These are phyloP conservation scores for Naganishia kalamii DNA, from an alignment of 768 basidiomycete species.

Conservation along the genomic window DNA sequence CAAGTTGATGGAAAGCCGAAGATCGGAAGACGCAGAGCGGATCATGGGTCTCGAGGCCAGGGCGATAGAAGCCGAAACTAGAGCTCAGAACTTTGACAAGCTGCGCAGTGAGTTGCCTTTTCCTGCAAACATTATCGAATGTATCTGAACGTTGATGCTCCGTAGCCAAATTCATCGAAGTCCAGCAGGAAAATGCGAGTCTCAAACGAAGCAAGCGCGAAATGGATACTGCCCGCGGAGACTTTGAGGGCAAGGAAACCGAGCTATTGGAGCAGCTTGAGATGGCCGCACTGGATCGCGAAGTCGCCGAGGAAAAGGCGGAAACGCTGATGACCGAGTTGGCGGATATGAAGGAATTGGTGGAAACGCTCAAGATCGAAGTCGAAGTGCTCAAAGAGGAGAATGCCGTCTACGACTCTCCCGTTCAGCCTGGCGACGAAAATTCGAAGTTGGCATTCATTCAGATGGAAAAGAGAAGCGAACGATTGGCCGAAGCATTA, in stretches of 20 bases:
- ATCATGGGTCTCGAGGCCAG: constrained; percentile 77
- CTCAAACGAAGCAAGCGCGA: constrained; percentile 73
- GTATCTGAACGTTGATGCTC: neutral
- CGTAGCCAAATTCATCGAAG: constrained; percentile 66
- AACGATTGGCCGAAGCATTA: constrained; percentile 87
- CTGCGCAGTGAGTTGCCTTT: constrained; percentile 53
- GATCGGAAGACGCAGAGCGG: constrained; percentile 75
- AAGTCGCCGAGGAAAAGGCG: constrained; percentile 87
- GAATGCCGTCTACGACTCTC: constrained; percentile 50
- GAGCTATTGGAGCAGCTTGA: constrained; percentile 87
- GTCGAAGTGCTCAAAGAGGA: constrained; percentile 62
- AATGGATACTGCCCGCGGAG: constrained; percentile 61
- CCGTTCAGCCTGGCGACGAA: constrained; percentile 42
- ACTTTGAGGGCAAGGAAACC: constrained; percentile 63
- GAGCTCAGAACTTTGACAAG: constrained; percentile 78
- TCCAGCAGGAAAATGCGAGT: constrained; percentile 71
- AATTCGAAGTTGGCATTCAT: constrained; percentile 55
- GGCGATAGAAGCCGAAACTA: constrained; percentile 75
- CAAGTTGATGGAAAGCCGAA: constrained; percentile 76
- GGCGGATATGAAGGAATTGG: constrained; percentile 68
- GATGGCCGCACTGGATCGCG: constrained; percentile 90
- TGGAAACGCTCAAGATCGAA: constrained; percentile 77
- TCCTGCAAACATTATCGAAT: neutral
- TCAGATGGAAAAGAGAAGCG: constrained; percentile 95
- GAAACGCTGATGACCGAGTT: constrained; percentile 72